phyloP scores from a whole-genome alignment of 1,284 basidiomycete species.

The Fomitopsis pinicola region DNA sequence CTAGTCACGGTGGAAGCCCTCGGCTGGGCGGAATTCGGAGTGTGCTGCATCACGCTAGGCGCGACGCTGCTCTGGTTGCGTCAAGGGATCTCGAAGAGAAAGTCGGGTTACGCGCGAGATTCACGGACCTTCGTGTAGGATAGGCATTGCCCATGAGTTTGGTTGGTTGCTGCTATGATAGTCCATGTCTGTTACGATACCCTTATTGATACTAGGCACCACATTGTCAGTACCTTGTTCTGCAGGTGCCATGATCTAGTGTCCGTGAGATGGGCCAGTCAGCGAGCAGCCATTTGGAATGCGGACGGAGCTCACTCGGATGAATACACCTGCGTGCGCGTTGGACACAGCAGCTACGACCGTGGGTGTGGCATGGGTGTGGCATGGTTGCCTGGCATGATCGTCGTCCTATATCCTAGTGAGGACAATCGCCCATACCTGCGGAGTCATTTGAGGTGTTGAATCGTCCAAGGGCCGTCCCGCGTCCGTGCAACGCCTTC shows the following conservation, averaged over 20 bases:
- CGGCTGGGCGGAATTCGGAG: slow-evolving; percentile 70
- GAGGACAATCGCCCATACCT: background rate
- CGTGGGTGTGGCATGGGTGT: background rate
- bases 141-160: background rate
- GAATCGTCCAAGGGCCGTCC: background rate
- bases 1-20: slow-evolving; percentile 66
- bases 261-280: background rate
- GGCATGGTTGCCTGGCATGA: background rate
- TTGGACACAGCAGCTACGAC: background rate
- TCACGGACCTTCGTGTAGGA: slow-evolving; percentile 37
- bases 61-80: slow-evolving; percentile 61
- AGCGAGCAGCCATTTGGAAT: background rate
- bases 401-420: background rate
- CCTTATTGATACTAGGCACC: background rate
- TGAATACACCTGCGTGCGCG: background rate
- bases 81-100: slow-evolving; percentile 25
- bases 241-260: background rate
- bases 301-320: background rate
- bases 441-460: background rate
- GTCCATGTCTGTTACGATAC: background rate
- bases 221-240: background rate
- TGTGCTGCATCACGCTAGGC: slow-evolving; percentile 56
- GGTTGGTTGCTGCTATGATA: slow-evolving; percentile 2
- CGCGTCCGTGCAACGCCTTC: background rate
- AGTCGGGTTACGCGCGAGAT: slow-evolving; percentile 41